Base-by-base conservation (phyloP, 768 basidiomycete species). In the Pleurotus tuoliensis region DNA sequence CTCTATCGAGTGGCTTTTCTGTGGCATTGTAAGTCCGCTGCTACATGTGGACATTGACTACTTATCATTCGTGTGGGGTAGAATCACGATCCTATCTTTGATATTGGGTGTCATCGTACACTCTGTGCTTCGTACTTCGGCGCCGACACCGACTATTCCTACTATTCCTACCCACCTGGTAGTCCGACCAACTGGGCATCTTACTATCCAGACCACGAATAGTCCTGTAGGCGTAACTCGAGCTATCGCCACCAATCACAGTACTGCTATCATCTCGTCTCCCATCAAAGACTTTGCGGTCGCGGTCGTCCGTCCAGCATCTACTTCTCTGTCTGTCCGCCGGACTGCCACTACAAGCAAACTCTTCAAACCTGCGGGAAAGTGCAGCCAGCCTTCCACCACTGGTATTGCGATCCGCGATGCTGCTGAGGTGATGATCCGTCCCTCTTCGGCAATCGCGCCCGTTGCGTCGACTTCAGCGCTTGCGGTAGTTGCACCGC, bases 51-150 rank as follows among this genome's bases (percentile, higher is more conserved):
- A 44, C 34, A 55, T 39, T 43, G 58, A 46, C 62, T 62, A 46
- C 11, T 53, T 34, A 53, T 60, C 41, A 49, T 24, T 47, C 39
- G 47, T 16, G 20, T 22, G 24, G 22, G 56, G 4, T 59, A 90
- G 88, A 47, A 78, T 90, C 58, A 85, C 87, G 0, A 67, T 90
- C 47, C 70, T 90, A 60, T 87, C 87, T 39, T 73, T 90, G 39
- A 75, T 90, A n/a, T 72, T 88, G 75, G 86, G 69, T 34, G 82
- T 81, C 43, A 72, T 84, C 9, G 75, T 82, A 65, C 83, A 82
- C 59, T 76, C 78, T 7, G 64, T 74, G 5, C 76, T 82, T 67
- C 75, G 73, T 16, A 61, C 72, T 7, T 69, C 75, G 39, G 65
- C 63, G 11, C 71, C 73, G 27, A 73, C 73, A 3, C 70, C 71